Evolutionary conservation across 345 rosid genomes (phyloP).

Genomic region (Brassica incana): DNA sequence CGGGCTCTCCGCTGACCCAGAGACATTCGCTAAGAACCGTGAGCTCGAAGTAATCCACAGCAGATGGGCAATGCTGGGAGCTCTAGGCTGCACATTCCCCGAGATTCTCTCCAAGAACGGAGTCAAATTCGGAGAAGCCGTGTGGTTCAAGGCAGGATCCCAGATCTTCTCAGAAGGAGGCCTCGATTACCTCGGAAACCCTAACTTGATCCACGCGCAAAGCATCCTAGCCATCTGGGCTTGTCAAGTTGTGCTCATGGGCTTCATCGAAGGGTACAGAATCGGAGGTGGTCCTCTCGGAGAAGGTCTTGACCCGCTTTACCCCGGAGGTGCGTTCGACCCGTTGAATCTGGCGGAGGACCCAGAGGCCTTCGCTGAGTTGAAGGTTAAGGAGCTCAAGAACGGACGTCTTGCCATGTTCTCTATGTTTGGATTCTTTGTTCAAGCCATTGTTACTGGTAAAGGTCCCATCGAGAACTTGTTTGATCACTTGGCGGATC

Average conservation of each 20-base stretch:
- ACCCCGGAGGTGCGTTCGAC: conserved; percentile 49
- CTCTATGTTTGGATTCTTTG: conserved; percentile 95
- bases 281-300: conserved; percentile 96
- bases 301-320: conserved; percentile 91
- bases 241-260: conserved; percentile 90
- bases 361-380: conserved; percentile 91
- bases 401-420: conserved; percentile 92
- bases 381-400: conserved; percentile 96
- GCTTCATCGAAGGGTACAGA: conserved; percentile 91
- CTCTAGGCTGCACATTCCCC: neutral
- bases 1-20: conserved; percentile 91
- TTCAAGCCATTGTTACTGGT: conserved; percentile 50
- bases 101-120: neutral
- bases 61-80: neutral
- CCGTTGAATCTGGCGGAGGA: conserved; percentile 83
- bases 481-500: conserved; percentile 84
- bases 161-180: conserved; percentile 96
- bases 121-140: conserved; percentile 45
- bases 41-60: neutral
- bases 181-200: conserved; percentile 94
- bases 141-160: conserved; percentile 96
- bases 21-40: conserved; percentile 70
- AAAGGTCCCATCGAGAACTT: conserved; percentile 96
- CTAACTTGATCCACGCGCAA: conserved; percentile 92
- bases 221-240: conserved; percentile 98